Conservation (phyloP, 2,329 filamentous ascomycete species). For the Aureobasidium melanogenum region DNA sequence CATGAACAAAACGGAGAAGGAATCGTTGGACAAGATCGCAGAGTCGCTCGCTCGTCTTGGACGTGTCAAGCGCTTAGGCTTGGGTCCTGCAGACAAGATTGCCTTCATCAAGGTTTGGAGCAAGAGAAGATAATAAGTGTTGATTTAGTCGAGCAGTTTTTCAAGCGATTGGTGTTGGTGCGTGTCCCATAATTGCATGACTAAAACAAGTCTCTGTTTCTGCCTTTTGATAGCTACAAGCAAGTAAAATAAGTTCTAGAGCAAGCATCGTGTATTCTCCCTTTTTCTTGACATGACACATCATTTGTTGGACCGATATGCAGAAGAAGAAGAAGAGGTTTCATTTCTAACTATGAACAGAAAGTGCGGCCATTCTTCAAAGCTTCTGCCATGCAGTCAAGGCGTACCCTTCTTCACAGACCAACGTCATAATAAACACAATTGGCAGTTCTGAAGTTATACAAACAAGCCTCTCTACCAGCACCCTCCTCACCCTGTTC, state of each 20-base stretch:
- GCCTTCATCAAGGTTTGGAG: constrained; percentile 69
- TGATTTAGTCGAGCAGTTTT: not conserved
- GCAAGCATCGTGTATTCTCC: not conserved
- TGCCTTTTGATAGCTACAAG: not conserved
- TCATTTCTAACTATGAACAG: not conserved
- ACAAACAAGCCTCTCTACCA: constrained; percentile 71
- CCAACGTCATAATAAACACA: constrained; percentile 80
- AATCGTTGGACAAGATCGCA: constrained; percentile 66
- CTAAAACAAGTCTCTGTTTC: not conserved
- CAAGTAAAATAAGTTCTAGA: not conserved
- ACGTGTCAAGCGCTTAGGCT: constrained; percentile 76
- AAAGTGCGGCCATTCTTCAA: not conserved
- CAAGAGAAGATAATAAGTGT: constrained; percentile 12
- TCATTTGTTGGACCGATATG: too few species aligned
- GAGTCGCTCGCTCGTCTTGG: constrained; percentile 83
- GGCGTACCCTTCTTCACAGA: not conserved
- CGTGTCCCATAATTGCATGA: not conserved
- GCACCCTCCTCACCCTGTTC: constrained; percentile 26
- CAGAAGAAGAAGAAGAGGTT: too few species aligned
- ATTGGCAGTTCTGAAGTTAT: constrained; percentile 78
- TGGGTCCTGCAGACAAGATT: constrained; percentile 75
- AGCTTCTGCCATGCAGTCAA: not conserved
- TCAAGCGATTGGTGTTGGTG: not conserved
- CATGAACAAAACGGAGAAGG: constrained; percentile 51
- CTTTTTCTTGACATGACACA: too few species aligned